Evolutionary conservation across 1,284 basidiomycete species (phyloP).

Genomic region (Boletellus deceptivus): DNA sequence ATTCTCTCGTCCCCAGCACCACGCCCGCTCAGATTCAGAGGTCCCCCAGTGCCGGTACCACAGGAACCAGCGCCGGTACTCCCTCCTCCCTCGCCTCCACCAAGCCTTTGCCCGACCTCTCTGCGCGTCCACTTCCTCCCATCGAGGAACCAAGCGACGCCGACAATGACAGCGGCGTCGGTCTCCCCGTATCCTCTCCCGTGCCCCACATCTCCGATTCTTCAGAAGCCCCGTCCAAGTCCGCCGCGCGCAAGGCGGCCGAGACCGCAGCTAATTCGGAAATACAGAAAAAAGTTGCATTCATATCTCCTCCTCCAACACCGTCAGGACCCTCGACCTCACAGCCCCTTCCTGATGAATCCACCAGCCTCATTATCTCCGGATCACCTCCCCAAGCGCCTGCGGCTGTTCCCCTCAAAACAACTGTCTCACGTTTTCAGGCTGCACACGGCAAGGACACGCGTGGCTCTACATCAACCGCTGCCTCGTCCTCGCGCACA

Average conservation of each 20-base stretch:
- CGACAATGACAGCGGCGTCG: conserved; percentile 36
- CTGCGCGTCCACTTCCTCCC: conserved; percentile 49
- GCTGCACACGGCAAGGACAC: conserved; percentile 64
- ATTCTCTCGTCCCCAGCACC: conserved; percentile 13
- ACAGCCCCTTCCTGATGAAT: conserved; percentile 35
- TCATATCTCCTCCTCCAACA: conserved; percentile 74
- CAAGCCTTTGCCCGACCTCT: conserved; percentile 70
- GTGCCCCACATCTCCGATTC: conserved; percentile 29
- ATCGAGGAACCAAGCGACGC: conserved; percentile 44
- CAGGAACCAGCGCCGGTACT: conserved; percentile 42
- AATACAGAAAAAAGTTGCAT: conserved; percentile 78
- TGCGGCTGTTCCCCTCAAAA: conserved; percentile 47
- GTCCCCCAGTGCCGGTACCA: conserved; percentile 30
- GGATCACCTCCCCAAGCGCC: conserved; percentile 39
- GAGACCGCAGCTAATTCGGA: conserved; percentile 39
- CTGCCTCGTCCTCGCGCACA: conserved; percentile 54
- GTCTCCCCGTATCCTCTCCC: conserved; percentile 28
- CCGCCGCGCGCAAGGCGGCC: conserved; percentile 53
- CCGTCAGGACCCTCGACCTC: conserved; percentile 41
- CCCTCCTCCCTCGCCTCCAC: conserved; percentile 50
- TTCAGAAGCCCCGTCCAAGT: conserved; percentile 45
- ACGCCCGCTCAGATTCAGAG: conserved; percentile 28
- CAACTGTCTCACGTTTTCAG: conserved; percentile 71
- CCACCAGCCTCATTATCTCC: conserved; percentile 37
- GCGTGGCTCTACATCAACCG: conserved; percentile 63